These are phyloP conservation scores for Acacia crassicarpa DNA, from an alignment of 306 rosid species.

Conservation along the genomic window DNA sequence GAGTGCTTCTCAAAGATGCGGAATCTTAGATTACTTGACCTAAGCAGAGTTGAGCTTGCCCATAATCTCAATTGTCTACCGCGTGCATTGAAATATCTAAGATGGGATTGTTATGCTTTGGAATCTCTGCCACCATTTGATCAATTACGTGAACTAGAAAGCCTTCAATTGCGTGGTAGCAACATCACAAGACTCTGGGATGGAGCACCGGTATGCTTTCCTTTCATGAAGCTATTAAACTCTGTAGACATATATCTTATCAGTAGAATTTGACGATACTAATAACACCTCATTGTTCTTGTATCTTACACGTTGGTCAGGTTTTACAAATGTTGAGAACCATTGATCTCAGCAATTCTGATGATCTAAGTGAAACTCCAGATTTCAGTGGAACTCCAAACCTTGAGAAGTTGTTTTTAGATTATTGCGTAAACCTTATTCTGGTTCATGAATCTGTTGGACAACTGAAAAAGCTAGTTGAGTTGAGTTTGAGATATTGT, in stretches of 20 bases:
- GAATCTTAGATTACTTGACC: slow-evolving; percentile 4
- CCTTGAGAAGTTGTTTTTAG: neutral
- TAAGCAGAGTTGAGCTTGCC: neutral
- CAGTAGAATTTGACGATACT: neutral
- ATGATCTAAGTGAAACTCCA: neutral
- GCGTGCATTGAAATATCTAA: neutral
- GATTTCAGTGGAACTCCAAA: neutral
- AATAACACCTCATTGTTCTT: neutral
- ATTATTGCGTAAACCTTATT: neutral
- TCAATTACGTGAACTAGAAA: neutral
- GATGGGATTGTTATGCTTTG: neutral
- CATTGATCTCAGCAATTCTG: neutral
- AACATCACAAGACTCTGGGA: slow-evolving; percentile 1
- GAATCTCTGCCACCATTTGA: neutral
- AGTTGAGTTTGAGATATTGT: neutral
- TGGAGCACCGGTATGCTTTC: neutral
- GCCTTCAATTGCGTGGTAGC: neutral
- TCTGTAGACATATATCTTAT: neutral
- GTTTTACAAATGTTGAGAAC: neutral
- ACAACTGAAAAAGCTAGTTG: neutral
- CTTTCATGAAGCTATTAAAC: neutral
- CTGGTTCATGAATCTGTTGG: neutral
- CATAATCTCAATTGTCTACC: neutral
- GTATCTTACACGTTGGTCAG: neutral
- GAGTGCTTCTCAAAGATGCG: slow-evolving; percentile 3